phyloP scores from a whole-genome alignment of 805 yeast genomes.

The Tetrapisispora iriomotensis region DNA sequence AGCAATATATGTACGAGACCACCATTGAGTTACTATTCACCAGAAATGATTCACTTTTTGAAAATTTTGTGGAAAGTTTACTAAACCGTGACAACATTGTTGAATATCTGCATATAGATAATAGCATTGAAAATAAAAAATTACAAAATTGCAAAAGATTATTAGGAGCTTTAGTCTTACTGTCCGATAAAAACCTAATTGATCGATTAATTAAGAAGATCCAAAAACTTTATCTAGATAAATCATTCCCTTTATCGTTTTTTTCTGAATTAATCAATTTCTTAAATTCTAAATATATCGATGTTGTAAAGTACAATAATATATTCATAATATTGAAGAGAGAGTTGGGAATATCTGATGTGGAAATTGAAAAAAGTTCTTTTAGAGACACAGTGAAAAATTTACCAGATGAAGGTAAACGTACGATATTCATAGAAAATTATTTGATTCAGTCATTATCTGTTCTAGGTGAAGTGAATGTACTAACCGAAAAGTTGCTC shows the following conservation, averaged over 20 bases:
- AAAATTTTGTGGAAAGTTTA: constrained; percentile 10
- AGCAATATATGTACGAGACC: constrained; percentile 12
- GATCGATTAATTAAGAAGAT: constrained; percentile 8
- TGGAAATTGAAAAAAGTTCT: constrained; percentile 20
- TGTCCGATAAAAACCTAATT: constrained; percentile 10
- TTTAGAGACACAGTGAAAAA: constrained; percentile 15
- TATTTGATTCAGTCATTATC: constrained; percentile 10
- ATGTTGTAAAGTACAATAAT: constrained; percentile 13
- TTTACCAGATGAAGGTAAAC: constrained; percentile 4
- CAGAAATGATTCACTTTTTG: constrained; percentile 6
- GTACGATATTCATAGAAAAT: constrained; percentile 10
- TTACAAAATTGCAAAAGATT: constrained; percentile 9
- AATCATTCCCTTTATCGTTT: not conserved
- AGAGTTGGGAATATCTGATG: constrained; percentile 20
- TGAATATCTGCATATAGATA: constrained; percentile 1
- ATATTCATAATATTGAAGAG: constrained; percentile 19
- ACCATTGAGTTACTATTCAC: constrained; percentile 9
- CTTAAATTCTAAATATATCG: constrained; percentile 16
- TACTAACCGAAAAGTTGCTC: constrained; percentile 7
- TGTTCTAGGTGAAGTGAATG: constrained; percentile 2
- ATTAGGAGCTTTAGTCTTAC: constrained; percentile 9
- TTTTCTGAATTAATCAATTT: constrained; percentile 8
- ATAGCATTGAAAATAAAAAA: constrained; percentile 1
- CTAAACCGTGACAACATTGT: constrained; percentile 13
- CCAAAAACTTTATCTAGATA: constrained; percentile 5